phyloP scores from a whole-genome alignment of 1,139 yeast species.

The Taiozyma sp. region DNA sequence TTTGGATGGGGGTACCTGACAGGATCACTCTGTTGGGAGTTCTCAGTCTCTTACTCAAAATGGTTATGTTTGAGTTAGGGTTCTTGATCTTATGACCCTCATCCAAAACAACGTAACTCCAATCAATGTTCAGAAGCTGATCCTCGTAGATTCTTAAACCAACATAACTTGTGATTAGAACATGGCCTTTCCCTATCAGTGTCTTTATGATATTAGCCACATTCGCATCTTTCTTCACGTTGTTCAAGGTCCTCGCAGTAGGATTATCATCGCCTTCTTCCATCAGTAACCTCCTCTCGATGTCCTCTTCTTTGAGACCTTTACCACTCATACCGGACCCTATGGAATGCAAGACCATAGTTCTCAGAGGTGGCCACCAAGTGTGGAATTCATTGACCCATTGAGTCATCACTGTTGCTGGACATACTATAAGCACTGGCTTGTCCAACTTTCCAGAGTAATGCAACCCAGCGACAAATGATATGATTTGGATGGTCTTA shows the following conservation, averaged over 20 bases:
- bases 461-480: slow-evolving; percentile 87
- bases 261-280: slow-evolving; percentile 40
- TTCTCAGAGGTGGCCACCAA: slow-evolving; percentile 97
- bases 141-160: slow-evolving; percentile 80
- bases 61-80: slow-evolving; percentile 86
- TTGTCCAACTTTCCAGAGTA: slow-evolving; percentile 70
- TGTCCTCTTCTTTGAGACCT: slow-evolving; percentile 39
- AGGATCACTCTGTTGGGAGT: slow-evolving; percentile 81
- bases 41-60: slow-evolving; percentile 76
- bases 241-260: slow-evolving; percentile 26
- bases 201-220: slow-evolving; percentile 29
- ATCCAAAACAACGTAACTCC: slow-evolving; percentile 92
- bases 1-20: slow-evolving; percentile 96
- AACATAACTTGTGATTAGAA: slow-evolving; percentile 85
- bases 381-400: slow-evolving; percentile 95
- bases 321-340: slow-evolving; percentile 76
- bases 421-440: slow-evolving; percentile 87
- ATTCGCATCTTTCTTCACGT: slow-evolving; percentile 24
- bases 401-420: slow-evolving; percentile 93
- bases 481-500: slow-evolving; percentile 86
- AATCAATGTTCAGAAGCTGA: slow-evolving; percentile 58
- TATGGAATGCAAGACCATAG: slow-evolving; percentile 83
- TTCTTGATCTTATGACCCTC: slow-evolving; percentile 97
- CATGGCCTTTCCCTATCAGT: slow-evolving; percentile 57
- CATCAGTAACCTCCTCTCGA: slow-evolving; percentile 45